phyloP scores from a whole-genome alignment of 768 basidiomycete species.

The Tricholoma hemisulphureum region DNA sequence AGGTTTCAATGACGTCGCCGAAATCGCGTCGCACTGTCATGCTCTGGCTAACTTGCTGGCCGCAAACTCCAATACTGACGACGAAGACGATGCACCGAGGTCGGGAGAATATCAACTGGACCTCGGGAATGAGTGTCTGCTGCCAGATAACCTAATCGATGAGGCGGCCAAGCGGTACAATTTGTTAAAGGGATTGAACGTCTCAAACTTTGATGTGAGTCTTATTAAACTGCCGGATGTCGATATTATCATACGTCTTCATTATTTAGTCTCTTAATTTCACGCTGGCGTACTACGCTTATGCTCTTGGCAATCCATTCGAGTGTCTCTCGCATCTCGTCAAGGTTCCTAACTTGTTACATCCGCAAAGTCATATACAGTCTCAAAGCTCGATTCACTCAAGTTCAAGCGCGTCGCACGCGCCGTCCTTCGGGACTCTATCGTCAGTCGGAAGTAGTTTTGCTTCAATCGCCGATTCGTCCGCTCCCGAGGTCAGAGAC shows the following conservation, averaged over 20 bases:
- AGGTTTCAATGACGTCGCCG: slow-evolving; percentile 57
- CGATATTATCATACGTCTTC: slow-evolving; percentile 3
- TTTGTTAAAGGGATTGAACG: slow-evolving; percentile 47
- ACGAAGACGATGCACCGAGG: slow-evolving; percentile 46
- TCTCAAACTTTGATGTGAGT: slow-evolving; percentile 60
- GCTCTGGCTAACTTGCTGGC: slow-evolving; percentile 57
- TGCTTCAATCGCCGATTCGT: slow-evolving; percentile 38
- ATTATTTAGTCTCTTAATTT: slow-evolving; percentile 61
- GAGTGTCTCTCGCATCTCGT: slow-evolving; percentile 62
- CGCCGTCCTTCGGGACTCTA: slow-evolving; percentile 33
- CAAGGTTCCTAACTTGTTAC: slow-evolving; percentile 52
- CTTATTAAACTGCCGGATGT: not conserved
- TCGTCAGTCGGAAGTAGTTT: slow-evolving; percentile 53
- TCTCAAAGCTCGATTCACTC: slow-evolving; percentile 40
- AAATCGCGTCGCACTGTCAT: slow-evolving; percentile 68
- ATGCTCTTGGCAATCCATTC: slow-evolving; percentile 65
- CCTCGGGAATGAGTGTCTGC: slow-evolving; percentile 56
- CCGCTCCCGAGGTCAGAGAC: slow-evolving; percentile 57
- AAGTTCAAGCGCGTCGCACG: slow-evolving; percentile 35
- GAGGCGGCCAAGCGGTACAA: slow-evolving; percentile 60
- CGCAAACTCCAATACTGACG: slow-evolving; percentile 49
- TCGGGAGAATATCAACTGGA: slow-evolving; percentile 38
- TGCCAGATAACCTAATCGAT: slow-evolving; percentile 52
- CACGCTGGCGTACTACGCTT: slow-evolving; percentile 75
- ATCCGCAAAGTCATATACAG: slow-evolving; percentile 55